phyloP scores from a whole-genome alignment of 306 rosid species.

The cucumber (Cucumis sativus) region DNA sequence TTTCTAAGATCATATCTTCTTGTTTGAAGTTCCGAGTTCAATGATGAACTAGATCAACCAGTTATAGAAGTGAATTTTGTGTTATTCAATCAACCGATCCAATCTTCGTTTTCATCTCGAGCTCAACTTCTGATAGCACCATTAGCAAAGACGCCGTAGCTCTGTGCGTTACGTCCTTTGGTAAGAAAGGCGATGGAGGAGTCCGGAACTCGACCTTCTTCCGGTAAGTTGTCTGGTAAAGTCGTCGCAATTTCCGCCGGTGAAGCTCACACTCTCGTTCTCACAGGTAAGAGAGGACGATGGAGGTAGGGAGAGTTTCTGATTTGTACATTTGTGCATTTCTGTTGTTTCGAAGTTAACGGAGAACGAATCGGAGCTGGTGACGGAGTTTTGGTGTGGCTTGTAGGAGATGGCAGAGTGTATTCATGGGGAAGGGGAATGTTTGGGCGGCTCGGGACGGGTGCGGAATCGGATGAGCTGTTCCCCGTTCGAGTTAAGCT shows the following conservation, averaged over 20 bases:
- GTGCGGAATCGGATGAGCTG: conserved; percentile 44
- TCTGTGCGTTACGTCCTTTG: not conserved
- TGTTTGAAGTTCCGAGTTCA: not conserved
- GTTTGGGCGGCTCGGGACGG: conserved; percentile 79
- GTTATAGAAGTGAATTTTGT: not conserved
- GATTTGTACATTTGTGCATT: not conserved
- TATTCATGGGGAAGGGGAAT: conserved; percentile 92
- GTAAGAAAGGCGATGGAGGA: conserved; percentile 14
- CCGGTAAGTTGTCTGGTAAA: conserved; percentile 13
- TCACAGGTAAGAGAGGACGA: conserved; percentile 21
- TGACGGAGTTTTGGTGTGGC: conserved; percentile 6
- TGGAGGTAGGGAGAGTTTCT: not conserved
- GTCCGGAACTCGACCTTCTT: not conserved
- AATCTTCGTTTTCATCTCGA: not conserved
- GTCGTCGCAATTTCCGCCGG: conserved; percentile 34
- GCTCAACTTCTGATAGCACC: not conserved
- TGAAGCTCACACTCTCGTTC: conserved; percentile 47
- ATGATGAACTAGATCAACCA: not conserved
- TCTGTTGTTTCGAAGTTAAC: not conserved
- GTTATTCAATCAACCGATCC: not conserved
- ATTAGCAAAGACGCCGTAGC: too few species aligned
- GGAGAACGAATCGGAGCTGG: not conserved
- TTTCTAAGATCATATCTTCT: too few species aligned
- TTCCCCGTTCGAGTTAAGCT: conserved; percentile 47
- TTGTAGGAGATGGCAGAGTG: conserved; percentile 57